Base-by-base conservation (phyloP, 345 rosid species). In the Populus davidiana region DNA sequence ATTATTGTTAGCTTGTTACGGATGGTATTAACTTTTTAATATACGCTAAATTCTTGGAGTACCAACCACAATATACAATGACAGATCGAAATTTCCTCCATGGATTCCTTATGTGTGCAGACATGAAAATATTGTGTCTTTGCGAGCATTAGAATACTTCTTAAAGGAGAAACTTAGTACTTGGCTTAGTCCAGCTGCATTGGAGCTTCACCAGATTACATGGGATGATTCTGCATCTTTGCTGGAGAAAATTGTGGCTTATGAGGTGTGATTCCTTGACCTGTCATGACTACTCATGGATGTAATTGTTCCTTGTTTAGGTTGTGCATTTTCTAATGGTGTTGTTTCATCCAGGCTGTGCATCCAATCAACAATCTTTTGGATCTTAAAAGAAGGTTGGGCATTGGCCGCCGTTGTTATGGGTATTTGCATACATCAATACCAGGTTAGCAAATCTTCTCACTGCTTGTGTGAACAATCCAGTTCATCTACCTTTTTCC, bases 141-240 rank as follows among this genome's bases (percentile, higher is more conserved):
- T 96, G 72, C 85, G 98, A 81, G 89, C 92, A 47, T 75, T 96
- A 64, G 97, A 92, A 88, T 86, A 93, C 33, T 83, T 83, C 86
- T 73, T 93, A 65, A 96, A 92, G 89, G 99, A 93, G 81, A 91
- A 91, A 79, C 98, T 96, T 35, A 81, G 85, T 81, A 89, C 93
- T 59, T 96, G 97, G 98, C 99, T 96, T 73, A 90, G 92, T 81
- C 97, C 98, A 83, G 97, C 97, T 54, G 84, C 93, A 43, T 84
- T 92, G 81, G 93, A 91, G 93, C 98, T 96, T 84, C 94, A 87
- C 79, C 99, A 92, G 54, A 90, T 93, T 73, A 93, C 99, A 20
- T 96, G 96, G 98, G 86, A 92, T 75, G 93, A 96, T 83, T 91
- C 99, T 81, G 96, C 97, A 82, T 92, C 96, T 52, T 85, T 96